Evolutionary conservation across 148 eudicot species (phyloP).

Genomic region (Polygonum maritimum): DNA sequence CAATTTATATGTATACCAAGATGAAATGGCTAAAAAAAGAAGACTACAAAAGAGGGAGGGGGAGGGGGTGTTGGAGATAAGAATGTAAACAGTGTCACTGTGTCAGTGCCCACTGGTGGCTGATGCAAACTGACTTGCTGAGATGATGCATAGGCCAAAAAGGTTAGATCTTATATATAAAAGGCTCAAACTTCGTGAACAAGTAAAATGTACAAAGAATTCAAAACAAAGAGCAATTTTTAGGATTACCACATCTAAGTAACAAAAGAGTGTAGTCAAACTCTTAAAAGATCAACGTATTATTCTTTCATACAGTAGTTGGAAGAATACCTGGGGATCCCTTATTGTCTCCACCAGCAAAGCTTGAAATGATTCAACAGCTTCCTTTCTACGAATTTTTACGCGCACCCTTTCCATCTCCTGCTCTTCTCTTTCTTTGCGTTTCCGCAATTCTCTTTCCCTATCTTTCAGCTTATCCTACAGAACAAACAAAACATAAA

Average conservation of each 20-base stretch:
- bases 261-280: not conserved
- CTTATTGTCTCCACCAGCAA: conserved; percentile 86
- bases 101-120: not conserved
- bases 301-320: not conserved
- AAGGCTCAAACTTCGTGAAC: not conserved
- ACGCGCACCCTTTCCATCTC: conserved; percentile 88
- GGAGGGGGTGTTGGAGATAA: not conserved
- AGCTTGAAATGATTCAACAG: conserved; percentile 87
- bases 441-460: conserved; percentile 72
- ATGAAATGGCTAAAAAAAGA: not conserved
- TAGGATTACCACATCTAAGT: not conserved
- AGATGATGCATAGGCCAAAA: not conserved
- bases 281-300: not conserved
- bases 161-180: not conserved
- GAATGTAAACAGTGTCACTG: not conserved
- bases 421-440: conserved; percentile 97
- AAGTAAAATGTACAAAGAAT: not conserved
- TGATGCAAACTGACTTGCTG: not conserved
- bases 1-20: not conserved
- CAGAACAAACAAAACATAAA: conserved; percentile 9
- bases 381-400: conserved; percentile 92
- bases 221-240: not conserved
- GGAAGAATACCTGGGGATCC: conserved; percentile 54
- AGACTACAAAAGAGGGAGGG: too few relatives aligned
- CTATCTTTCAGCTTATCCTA: conserved; percentile 93